Evolutionary conservation across 768 basidiomycete species (phyloP), one percentile per base, ranked within the genome.

Genomic region (Suillus discolor): DNA sequence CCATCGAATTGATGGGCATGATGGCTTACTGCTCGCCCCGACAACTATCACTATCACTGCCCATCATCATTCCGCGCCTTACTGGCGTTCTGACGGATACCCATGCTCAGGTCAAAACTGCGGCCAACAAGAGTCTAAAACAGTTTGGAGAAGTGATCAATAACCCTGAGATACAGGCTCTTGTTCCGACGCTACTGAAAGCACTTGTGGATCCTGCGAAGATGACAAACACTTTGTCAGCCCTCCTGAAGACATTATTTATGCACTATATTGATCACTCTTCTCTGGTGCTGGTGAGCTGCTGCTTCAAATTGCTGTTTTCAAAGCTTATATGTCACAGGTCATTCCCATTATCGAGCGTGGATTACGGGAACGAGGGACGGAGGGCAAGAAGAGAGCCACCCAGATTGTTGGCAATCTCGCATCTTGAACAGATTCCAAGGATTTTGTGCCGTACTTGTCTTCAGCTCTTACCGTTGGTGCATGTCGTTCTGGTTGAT

Each of bases 21-120:
- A 99, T 99, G 96, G 97, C 97, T 1, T 99, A 97, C 78, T 97
- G 96, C 75, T 95, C 97, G 11, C 97, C 97, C 2, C 87, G 89
- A 45, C 97, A 99, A 77, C 85, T 99, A 18, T 97, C 97, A 0
- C 82, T 95, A 23, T 99, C 97, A 0, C 83, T 99, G 3, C 97
- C 97, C 7, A 93, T 98, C 61, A 94, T 99, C 76, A 96, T 99
- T 62, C 97, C 97, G 8, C 89, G 92, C n/a, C 80, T 99, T 31
- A 97, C 96, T 23, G 92, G 89, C 6, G 96, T 97, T 59, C 82
- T 99, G 64, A 99, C 96, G 63, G 97, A 99, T 77, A 96, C 97
- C 6, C 97, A 99, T 81, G 90, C 95, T 16, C 97, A 99, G 83
- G 97, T 99, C 38, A 88, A 94, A 67, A 79, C 87, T 8, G 89